Evolutionary conservation across 2,329 filamentous ascomycete genomes (phyloP).

Genomic region (Lachnellula occidentalis): DNA sequence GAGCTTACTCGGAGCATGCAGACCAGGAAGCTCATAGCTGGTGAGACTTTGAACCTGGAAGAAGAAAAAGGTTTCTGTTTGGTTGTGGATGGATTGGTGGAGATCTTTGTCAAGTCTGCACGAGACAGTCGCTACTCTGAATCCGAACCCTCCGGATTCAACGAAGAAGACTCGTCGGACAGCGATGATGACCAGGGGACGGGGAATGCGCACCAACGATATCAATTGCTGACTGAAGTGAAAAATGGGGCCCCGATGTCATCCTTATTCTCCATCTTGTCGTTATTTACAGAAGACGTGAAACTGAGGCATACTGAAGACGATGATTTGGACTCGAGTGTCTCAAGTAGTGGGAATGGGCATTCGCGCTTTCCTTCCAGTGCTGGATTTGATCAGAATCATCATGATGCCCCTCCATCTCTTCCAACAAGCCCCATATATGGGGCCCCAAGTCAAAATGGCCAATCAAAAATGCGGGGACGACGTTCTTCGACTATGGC

Average conservation of each 20-base stretch:
- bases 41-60: constrained; percentile 89
- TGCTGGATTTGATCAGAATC: constrained; percentile 24
- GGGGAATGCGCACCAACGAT: constrained; percentile 68
- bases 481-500: constrained; percentile 25
- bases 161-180: constrained; percentile 46
- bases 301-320: constrained; percentile 70
- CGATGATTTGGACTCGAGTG: constrained; percentile 30
- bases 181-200: constrained; percentile 63
- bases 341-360: constrained; percentile 32
- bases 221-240: constrained; percentile 93
- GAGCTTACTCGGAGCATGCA: constrained; percentile 98
- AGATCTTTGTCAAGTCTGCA: constrained; percentile 96
- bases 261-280: constrained; percentile 94
- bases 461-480: constrained; percentile 51
- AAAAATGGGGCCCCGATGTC: constrained; percentile 99
- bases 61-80: constrained; percentile 98
- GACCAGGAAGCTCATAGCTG: constrained; percentile 90
- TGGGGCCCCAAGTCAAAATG: constrained; percentile 21
- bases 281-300: constrained; percentile 92
- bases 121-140: constrained; percentile 43
- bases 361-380: constrained; percentile 22
- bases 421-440: constrained; percentile 30
- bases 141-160: constrained; percentile 34
- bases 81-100: constrained; percentile 91
- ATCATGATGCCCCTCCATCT: constrained; percentile 28